Evolutionary conservation across 306 rosid species (phyloP), one percentile per base, ranked within the genome.

Genomic region (Mimosa pudica): DNA sequence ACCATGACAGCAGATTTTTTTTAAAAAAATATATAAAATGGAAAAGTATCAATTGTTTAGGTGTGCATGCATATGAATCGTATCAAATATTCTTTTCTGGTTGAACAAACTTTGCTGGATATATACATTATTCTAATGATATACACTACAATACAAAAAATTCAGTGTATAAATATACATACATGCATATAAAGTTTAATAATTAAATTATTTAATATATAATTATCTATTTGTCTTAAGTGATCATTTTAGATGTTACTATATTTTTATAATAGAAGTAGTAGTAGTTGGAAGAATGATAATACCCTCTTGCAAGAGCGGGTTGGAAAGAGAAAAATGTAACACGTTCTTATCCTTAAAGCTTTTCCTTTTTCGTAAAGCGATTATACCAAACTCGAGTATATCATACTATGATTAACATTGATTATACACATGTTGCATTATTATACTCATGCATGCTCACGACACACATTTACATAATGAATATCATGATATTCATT

Each of bases 321-420:
- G 7, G 4, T 62, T 7, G 18, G 17, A n/a, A 30, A n/a, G 17
- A 17, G 7, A 11, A 7, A 67, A 55, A 61, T 35, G 2, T 1
- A 76, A 57, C 33, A 57, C 9, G 13, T 9, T 20, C 64, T 71
- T 47, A 45, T 57, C 66, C 54, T 41, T 42, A 76, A 82, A 76
- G 36, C 48, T 24, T 30, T 41, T 75, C 33, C 70, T 42, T 79
- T 79, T 79, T 47, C 68, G 12, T 75, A 51, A 58, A 41, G 77
- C 45, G 32, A 51, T 45, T 73, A 18, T 79, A 83, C 86, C 86
- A 74, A 83, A 83, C 81, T 60, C 6, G 41, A 17, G 10, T 24
- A 18, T 20, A 30, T 30, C 8, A 55, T 57, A 11, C n/a, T 57
- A 55, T 57, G 44, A 47, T 69, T 45, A 44, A 11, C 58, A 74